Conservation (phyloP, 2,329 filamentous ascomycete genomes). For the Pseudonectria buxi region DNA sequence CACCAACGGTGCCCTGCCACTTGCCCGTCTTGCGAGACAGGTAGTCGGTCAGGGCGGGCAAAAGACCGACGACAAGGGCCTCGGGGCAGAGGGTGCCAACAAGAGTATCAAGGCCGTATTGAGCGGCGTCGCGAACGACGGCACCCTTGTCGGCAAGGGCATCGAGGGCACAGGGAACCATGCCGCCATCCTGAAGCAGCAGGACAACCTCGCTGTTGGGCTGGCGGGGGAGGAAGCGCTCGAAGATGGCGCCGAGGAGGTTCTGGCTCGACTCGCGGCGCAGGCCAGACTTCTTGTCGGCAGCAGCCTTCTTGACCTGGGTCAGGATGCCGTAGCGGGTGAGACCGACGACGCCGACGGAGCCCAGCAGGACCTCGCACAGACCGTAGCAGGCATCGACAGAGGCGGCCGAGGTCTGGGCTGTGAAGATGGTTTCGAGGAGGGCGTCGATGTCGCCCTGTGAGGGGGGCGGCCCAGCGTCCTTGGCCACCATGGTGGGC, state of each 20-base stretch:
- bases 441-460: constrained; percentile 60
- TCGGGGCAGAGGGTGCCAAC: constrained; percentile 75
- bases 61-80: constrained; percentile 72
- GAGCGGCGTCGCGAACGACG: constrained; percentile 82
- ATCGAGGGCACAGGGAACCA: constrained; percentile 71
- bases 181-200: constrained; percentile 69
- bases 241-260: constrained; percentile 85
- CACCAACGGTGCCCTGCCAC: constrained; percentile 93
- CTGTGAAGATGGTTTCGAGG: constrained; percentile 61
- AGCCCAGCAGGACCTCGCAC: constrained; percentile 52
- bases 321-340: constrained; percentile 46
- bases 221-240: constrained; percentile 74
- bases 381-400: constrained; percentile 57
- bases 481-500: constrained; percentile 42
- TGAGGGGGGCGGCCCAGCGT: constrained; percentile 51
- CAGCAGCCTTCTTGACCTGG: constrained; percentile 64
- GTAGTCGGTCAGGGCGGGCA: constrained; percentile 70
- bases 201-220: constrained; percentile 75
- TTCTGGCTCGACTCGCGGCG: constrained; percentile 90
- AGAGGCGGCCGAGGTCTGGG: constrained; percentile 61
- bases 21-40: constrained; percentile 81
- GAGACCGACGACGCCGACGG: constrained; percentile 48
- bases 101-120: constrained; percentile 87
- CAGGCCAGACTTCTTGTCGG: constrained; percentile 87
- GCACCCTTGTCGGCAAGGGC: constrained; percentile 82